Percentiles rank a stretch among this genome's conserved stretches.
Evolutionary conservation across 2,329 filamentous ascomycete species (phyloP).

Genomic region (Colletotrichum siamense): DNA sequence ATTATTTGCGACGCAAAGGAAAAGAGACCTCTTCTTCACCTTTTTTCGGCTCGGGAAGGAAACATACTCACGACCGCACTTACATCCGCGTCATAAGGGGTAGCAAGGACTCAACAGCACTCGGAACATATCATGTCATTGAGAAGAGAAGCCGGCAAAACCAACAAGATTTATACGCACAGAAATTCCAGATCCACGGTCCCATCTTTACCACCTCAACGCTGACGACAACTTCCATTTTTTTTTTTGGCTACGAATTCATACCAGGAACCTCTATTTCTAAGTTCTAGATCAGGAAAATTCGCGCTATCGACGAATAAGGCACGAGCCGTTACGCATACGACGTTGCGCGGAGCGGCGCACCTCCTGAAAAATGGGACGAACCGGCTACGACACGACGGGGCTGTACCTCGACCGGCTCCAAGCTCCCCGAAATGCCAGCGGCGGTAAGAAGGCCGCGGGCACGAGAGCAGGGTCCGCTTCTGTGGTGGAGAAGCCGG

Average conservation of each 20-base stretch:
- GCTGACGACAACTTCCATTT: not conserved
- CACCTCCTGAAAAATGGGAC: constrained; percentile 7
- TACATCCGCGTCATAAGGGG: not conserved
- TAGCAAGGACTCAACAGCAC: not conserved
- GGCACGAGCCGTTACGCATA: not conserved
- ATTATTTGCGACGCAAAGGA: not conserved
- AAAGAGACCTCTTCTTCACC: not conserved
- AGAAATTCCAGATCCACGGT: not conserved
- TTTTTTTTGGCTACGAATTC: not conserved
- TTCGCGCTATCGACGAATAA: not conserved
- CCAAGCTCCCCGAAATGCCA: not conserved
- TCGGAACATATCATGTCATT: constrained; percentile 14
- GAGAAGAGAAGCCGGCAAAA: not conserved
- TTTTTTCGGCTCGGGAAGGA: not conserved
- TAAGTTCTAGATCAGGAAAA: fast-evolving
- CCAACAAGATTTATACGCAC: not conserved
- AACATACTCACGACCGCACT: not conserved
- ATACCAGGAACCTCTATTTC: not conserved
- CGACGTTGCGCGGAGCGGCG: not conserved
- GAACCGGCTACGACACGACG: constrained; percentile 19
- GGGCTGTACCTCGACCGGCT: not conserved
- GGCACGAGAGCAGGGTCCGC: not conserved
- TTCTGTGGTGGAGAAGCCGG: not conserved
- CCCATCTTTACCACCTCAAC: not conserved
- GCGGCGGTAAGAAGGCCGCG: not conserved